Conservation (phyloP, 2,329 filamentous ascomycete species). For the Pezicula neosporulosa region DNA sequence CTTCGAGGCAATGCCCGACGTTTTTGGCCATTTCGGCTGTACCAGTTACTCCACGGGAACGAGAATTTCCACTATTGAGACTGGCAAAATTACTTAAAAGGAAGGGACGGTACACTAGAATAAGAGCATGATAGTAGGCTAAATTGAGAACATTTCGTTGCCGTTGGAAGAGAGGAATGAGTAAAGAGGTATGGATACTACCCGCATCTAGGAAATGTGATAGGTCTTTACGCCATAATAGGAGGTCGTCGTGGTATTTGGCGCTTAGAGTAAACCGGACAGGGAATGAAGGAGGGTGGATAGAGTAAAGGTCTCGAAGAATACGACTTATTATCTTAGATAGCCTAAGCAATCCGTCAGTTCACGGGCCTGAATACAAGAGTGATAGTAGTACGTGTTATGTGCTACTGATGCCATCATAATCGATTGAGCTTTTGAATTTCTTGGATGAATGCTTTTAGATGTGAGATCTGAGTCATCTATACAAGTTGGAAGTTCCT, state of each 20-base stretch:
- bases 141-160: slow-evolving; percentile 32
- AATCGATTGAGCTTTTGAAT: slow-evolving; percentile 27
- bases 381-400: slow-evolving; percentile 26
- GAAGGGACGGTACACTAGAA: slow-evolving; percentile 30
- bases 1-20: slow-evolving; percentile 31
- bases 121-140: slow-evolving; percentile 31
- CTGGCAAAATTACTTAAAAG: slow-evolving; percentile 27
- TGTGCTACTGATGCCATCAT: slow-evolving; percentile 44
- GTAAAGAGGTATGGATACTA: slow-evolving; percentile 36
- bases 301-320: slow-evolving; percentile 40
- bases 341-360: slow-evolving; percentile 23
- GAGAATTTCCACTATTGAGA: slow-evolving; percentile 9
- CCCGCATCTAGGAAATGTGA: slow-evolving; percentile 38
- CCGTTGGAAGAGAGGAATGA: slow-evolving; percentile 46
- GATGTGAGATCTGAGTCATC: slow-evolving; percentile 47
- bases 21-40: slow-evolving; percentile 20
- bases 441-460: slow-evolving; percentile 22
- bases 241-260: slow-evolving; percentile 38
- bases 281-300: slow-evolving; percentile 25
- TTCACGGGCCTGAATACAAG: background rate
- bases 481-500: slow-evolving; percentile 47
- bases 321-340: slow-evolving; percentile 40
- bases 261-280: slow-evolving; percentile 33
- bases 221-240: slow-evolving; percentile 41
- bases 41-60: slow-evolving; percentile 5